phyloP scores from a whole-genome alignment of 148 eudicot genomes.

The Rhododendron henanense region DNA sequence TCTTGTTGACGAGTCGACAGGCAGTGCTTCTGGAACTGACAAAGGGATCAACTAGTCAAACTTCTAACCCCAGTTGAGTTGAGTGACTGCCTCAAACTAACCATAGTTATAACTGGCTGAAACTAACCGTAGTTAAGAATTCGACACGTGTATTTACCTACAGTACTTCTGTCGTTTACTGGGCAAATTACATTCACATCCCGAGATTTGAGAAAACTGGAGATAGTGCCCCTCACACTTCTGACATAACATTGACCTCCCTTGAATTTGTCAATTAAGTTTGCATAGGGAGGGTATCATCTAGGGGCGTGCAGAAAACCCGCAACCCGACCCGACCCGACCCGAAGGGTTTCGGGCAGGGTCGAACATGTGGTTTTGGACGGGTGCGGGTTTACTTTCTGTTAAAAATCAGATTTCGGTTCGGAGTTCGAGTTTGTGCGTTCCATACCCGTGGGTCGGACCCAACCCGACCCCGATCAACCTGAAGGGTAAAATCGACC shows the following conservation, averaged over 20 bases:
- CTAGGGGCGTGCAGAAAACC: background rate
- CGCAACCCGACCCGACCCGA: no score
- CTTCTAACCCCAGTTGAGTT: background rate
- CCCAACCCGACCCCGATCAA: no score
- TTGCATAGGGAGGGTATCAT: background rate
- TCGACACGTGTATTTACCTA: background rate
- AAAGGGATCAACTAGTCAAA: background rate
- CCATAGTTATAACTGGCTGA: background rate
- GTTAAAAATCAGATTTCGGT: no score
- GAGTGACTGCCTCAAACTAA: no score
- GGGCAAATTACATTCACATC: background rate
- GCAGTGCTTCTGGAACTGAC: background rate
- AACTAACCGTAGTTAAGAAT: background rate
- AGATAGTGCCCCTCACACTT: background rate
- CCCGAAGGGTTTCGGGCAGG: no score
- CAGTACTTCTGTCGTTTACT: background rate
- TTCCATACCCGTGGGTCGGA: no score
- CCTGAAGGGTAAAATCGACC: no score
- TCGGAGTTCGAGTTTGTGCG: no score
- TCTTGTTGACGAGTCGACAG: background rate
- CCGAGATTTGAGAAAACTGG: background rate
- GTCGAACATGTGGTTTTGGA: no score
- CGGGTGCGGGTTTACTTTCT: no score
- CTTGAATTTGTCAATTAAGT: background rate
- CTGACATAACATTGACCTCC: background rate